Conservation (phyloP, 2,329 filamentous ascomycete species). For the Aspergillus sp. region DNA sequence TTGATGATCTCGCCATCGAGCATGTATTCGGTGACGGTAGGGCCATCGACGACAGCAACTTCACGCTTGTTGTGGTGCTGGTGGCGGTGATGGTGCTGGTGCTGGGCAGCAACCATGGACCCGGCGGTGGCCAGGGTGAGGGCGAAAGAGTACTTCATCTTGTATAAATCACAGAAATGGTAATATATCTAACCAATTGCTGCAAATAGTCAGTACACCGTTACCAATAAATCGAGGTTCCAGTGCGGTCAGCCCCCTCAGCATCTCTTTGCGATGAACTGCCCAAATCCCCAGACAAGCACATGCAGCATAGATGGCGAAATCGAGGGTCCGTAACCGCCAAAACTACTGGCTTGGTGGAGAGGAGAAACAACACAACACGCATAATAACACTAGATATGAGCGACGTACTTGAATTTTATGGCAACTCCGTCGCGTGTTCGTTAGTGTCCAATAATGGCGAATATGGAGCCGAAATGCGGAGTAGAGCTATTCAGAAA, state of each 20-base stretch:
- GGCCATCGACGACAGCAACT: conserved; percentile 57
- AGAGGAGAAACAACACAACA: not conserved
- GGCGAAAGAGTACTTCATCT: conserved; percentile 43
- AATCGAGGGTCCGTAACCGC: not conserved
- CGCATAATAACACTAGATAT: not conserved
- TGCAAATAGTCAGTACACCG: not conserved
- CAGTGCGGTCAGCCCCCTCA: not conserved
- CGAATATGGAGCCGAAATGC: conserved; percentile 9
- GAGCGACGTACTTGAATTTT: conserved; percentile 29
- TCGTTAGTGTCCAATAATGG: conserved; percentile 11
- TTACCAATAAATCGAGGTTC: not conserved
- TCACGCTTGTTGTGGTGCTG: conserved; percentile 46
- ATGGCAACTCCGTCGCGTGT: conserved; percentile 28
- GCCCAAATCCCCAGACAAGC: not conserved
- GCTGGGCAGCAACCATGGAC: conserved; percentile 43
- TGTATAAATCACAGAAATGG: conserved; percentile 14
- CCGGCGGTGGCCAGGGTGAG: conserved; percentile 44
- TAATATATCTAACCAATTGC: conserved; percentile 2
- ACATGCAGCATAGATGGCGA: not conserved
- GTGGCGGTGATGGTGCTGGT: conserved; percentile 44
- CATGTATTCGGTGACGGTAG: conserved; percentile 70
- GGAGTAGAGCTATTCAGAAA: conserved; percentile 24
- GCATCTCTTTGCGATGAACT: not conserved
- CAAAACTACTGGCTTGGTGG: not conserved
- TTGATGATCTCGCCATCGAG: conserved; percentile 55